These are phyloP conservation scores for Tricholoma hemisulphureum DNA, from an alignment of 768 basidiomycete species.

Conservation along the genomic window DNA sequence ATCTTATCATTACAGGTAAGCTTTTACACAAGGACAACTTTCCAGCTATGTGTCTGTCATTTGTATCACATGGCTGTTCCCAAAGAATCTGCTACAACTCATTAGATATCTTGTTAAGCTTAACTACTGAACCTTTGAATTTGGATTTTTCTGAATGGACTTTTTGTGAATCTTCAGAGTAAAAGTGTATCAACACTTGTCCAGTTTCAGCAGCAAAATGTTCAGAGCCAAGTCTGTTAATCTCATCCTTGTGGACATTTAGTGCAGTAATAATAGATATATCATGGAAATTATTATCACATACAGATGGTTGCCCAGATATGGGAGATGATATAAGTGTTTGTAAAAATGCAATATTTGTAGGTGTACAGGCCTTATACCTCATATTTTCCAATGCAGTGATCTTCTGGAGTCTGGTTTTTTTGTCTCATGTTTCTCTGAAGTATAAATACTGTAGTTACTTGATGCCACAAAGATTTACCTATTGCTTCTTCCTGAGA, in stretches of 20 bases:
- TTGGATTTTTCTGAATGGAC: background rate
- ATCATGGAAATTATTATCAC: conserved; percentile 21
- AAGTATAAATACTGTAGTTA: conserved; percentile 11
- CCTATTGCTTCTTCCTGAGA: conserved; percentile 10
- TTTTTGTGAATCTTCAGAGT: conserved; percentile 19
- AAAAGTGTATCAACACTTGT: conserved; percentile 24
- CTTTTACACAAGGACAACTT: conserved; percentile 19
- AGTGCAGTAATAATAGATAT: conserved; percentile 33
- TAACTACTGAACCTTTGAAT: background rate
- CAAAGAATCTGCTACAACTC: conserved; percentile 1
- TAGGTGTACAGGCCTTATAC: conserved; percentile 37
- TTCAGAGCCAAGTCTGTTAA: conserved; percentile 26
- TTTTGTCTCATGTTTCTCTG: background rate
- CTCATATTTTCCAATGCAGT: conserved; percentile 37
- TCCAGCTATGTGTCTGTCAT: too few species aligned
- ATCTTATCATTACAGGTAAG: conserved; percentile 22
- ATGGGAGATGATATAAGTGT: conserved; percentile 18
- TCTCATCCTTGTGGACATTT: conserved; percentile 31
- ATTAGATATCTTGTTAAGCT: background rate
- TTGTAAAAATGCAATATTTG: conserved; percentile 35
- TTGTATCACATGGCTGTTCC: too few species aligned
- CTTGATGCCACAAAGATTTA: conserved; percentile 26
- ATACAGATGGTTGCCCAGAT: conserved; percentile 4
- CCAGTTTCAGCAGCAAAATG: conserved; percentile 29
- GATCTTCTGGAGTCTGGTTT: background rate